Evolutionary conservation across 257 asterid genomes (phyloP).

Genomic region (Gentiana macrophylla): DNA sequence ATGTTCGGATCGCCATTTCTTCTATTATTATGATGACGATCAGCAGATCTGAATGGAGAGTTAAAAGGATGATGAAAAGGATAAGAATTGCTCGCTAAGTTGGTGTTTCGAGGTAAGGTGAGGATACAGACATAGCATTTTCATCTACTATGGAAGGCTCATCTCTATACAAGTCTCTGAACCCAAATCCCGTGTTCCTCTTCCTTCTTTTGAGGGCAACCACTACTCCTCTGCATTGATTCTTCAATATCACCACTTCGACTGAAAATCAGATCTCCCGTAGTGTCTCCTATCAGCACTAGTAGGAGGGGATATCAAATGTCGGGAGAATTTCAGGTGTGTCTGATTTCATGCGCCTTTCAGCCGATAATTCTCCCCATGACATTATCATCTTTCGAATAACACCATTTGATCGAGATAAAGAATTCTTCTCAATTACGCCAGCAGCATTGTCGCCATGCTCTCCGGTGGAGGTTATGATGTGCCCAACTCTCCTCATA

Average conservation of each 20-base stretch:
- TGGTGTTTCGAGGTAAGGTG: conserved; percentile 63
- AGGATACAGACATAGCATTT: conserved; percentile 55
- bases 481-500: conserved; percentile 66
- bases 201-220: conserved; percentile 47
- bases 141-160: conserved; percentile 55
- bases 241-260: conserved; percentile 59
- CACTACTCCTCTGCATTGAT: conserved; percentile 61
- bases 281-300: conserved; percentile 50
- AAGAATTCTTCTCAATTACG: conserved; percentile 37
- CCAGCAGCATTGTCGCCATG: conserved; percentile 36
- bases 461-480: conserved; percentile 42
- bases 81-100: conserved; percentile 47
- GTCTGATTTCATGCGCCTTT: conserved; percentile 70
- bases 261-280: conserved; percentile 53
- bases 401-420: conserved; percentile 51
- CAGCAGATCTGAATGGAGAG: conserved; percentile 61
- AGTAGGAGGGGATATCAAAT: conserved; percentile 49
- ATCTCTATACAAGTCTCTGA: conserved; percentile 46
- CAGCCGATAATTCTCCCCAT: conserved; percentile 48
- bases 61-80: conserved; percentile 51
- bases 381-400: conserved; percentile 50
- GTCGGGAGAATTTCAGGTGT: conserved; percentile 46
- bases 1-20: conserved; percentile 63
- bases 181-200: conserved; percentile 48
- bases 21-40: conserved; percentile 42